phyloP scores from a whole-genome alignment of 2,329 filamentous ascomycete species.

The Xylariaceae sp. region DNA sequence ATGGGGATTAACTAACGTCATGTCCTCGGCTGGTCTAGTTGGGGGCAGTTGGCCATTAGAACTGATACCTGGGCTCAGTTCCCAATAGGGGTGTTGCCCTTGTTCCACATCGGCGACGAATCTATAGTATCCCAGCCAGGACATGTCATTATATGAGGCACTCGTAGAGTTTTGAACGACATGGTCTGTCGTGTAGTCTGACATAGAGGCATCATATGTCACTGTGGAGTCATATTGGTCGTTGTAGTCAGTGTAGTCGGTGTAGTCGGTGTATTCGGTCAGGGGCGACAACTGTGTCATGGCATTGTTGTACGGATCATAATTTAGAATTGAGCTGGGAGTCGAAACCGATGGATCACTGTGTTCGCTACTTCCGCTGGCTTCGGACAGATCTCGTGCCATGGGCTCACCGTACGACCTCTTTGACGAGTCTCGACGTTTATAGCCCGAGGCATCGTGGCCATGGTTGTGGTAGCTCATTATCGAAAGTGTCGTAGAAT shows the following conservation, averaged over 20 bases:
- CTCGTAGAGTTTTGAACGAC: too few relatives aligned
- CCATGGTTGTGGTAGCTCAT: neutral
- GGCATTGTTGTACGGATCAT: too few relatives aligned
- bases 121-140: conserved; percentile 18
- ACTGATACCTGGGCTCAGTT: conserved; percentile 11
- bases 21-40: conserved; percentile 5
- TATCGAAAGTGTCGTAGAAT: neutral
- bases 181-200: too few relatives aligned
- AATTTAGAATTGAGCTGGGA: neutral
- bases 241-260: neutral
- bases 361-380: neutral
- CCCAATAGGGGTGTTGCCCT: conserved; percentile 21
- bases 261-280: too few relatives aligned
- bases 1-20: neutral
- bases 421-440: neutral
- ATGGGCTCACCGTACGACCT: conserved; percentile 19
- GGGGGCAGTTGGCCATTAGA: conserved; percentile 10
- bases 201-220: too few relatives aligned
- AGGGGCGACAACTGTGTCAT: too few relatives aligned
- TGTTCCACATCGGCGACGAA: conserved; percentile 18
- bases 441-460: neutral
- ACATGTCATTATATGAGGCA: too few relatives aligned
- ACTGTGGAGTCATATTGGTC: neutral
- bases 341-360: conserved; percentile 3
- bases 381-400: conserved; percentile 18